phyloP scores from a whole-genome alignment of 129 eudicot genomes.

The Artemisia argyi region DNA sequence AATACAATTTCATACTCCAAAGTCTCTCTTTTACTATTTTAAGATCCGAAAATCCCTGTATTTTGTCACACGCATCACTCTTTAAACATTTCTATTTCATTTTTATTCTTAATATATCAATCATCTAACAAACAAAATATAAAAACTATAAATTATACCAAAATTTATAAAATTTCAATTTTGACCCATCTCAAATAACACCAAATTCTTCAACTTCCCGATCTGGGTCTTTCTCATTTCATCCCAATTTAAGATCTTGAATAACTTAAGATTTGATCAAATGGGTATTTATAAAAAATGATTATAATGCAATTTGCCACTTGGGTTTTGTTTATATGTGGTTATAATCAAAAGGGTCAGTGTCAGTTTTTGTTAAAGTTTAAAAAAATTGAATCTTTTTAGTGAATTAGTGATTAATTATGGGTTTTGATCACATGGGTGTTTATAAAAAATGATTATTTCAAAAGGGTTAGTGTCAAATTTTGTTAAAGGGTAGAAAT shows the following conservation, averaged over 20 bases:
- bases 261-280: too few relatives aligned
- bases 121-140: background rate
- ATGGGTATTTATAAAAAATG: too few relatives aligned
- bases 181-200: constrained; percentile 31
- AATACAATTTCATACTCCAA: constrained; percentile 1
- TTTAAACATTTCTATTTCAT: background rate
- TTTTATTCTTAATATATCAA: background rate
- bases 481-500: too few relatives aligned
- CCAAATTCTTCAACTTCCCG: constrained; percentile 14
- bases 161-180: constrained; percentile 10
- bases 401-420: background rate
- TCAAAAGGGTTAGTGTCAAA: background rate
- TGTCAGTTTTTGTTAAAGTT: background rate
- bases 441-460: constrained; percentile 9
- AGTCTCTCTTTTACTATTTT: constrained; percentile 36
- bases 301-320: too few relatives aligned
- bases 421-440: constrained; percentile 29
- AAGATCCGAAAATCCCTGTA: constrained; percentile 52
- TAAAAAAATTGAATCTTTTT: background rate
- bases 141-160: background rate
- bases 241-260: too few relatives aligned
- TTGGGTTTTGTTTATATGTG: too few relatives aligned
- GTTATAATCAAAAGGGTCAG: background rate
- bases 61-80: background rate
- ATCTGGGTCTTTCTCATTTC: constrained; percentile 22